Evolutionary conservation across 140 eudicot genomes (phyloP).

Genomic region (Cichorium intybus): DNA sequence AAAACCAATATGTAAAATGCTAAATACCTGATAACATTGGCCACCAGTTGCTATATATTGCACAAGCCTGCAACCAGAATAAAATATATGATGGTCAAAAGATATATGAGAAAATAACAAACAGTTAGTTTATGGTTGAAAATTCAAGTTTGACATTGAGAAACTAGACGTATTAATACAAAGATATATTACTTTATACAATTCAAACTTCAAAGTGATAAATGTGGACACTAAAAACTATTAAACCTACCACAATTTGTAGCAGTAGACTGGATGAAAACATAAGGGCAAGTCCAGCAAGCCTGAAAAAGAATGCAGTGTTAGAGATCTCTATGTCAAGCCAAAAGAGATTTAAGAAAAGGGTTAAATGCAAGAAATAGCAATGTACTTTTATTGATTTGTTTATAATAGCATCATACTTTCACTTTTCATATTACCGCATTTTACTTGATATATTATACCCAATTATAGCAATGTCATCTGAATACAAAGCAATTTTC

Average conservation of each 20-base stretch:
- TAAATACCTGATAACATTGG: conserved; percentile 89
- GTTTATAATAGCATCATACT: too few relatives aligned
- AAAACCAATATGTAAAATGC: background rate
- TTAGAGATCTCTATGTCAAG: conserved; percentile 14
- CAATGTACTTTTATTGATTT: background rate
- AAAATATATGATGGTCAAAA: conserved; percentile 4
- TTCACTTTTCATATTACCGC: too few relatives aligned
- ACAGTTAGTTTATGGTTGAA: too few relatives aligned
- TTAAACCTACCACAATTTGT: conserved; percentile 68
- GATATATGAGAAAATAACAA: too few relatives aligned
- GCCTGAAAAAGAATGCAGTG: conserved; percentile 47
- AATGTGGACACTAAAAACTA: background rate
- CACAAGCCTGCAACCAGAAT: conserved; percentile 77
- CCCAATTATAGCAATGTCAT: too few relatives aligned
- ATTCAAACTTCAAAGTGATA: background rate
- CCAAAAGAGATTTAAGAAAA: background rate
- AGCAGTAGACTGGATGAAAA: conserved; percentile 84
- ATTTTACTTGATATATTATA: too few relatives aligned
- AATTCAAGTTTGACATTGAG: too few relatives aligned
- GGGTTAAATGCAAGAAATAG: background rate
- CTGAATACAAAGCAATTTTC: background rate
- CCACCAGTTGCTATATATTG: conserved; percentile 90
- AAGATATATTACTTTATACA: background rate
- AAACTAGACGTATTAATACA: too few relatives aligned
- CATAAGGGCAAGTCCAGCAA: conserved; percentile 97